A percentile compares a stretch with the other conserved stretches of the same genome.
Conservation (phyloP, 2,329 filamentous ascomycete genomes). For the Neoscytalidium dimidiatum region DNA sequence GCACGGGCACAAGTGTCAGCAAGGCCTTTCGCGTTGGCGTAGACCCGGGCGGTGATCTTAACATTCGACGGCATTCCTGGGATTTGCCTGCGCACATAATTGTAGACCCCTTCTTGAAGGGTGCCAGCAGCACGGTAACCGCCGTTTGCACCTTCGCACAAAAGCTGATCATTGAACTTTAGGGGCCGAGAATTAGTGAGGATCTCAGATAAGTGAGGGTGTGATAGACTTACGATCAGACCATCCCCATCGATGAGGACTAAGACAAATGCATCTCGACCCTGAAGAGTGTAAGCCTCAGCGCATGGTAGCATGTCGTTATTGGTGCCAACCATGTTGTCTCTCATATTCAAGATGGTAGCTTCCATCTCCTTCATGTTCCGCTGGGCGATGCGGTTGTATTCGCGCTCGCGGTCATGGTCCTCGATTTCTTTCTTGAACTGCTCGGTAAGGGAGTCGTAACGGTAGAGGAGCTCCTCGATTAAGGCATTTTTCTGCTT, state of each 20-base stretch:
- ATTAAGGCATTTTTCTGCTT: slow-evolving; percentile 36
- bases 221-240: slow-evolving; percentile 40
- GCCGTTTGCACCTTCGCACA: slow-evolving; percentile 53
- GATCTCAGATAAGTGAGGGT: neutral
- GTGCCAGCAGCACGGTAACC: slow-evolving; percentile 55
- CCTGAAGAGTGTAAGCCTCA: slow-evolving; percentile 4
- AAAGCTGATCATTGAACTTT: slow-evolving; percentile 52
- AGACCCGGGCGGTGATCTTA: slow-evolving; percentile 56
- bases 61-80: slow-evolving; percentile 41
- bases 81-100: slow-evolving; percentile 40
- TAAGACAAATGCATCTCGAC: slow-evolving; percentile 48
- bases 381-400: slow-evolving; percentile 24
- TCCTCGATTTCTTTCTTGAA: slow-evolving; percentile 30
- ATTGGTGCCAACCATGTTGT: slow-evolving; percentile 29
- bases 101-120: slow-evolving; percentile 46
- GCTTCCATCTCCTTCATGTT: slow-evolving; percentile 28
- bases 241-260: slow-evolving; percentile 59
- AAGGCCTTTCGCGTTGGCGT: slow-evolving; percentile 55
- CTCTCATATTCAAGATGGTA: slow-evolving; percentile 24
- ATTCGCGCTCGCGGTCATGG: slow-evolving; percentile 29
- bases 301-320: neutral
- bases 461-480: slow-evolving; percentile 43
- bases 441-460: slow-evolving; percentile 38
- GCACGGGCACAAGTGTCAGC: slow-evolving; percentile 49
- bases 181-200: neutral